phyloP scores from a whole-genome alignment of 495 filamentous ascomycete species.

The Penicillium desertorum region DNA sequence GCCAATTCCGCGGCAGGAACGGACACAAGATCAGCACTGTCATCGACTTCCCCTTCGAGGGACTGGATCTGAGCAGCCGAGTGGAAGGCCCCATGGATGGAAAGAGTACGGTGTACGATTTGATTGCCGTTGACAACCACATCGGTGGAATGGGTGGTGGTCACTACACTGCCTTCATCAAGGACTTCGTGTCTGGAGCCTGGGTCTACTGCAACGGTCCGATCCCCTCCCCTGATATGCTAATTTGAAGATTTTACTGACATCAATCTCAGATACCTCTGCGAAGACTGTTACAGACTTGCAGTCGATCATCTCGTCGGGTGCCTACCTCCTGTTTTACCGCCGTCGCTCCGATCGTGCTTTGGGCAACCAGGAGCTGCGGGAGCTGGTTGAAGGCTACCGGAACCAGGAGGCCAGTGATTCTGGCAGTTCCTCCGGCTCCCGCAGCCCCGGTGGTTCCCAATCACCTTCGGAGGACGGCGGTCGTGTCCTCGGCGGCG shows the following conservation, averaged over 20 bases:
- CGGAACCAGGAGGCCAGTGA: constrained; percentile 39
- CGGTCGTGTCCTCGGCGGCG: constrained; percentile 81
- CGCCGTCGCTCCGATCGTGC: constrained; percentile 73
- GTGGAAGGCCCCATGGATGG: constrained; percentile 76
- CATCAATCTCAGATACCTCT: constrained; percentile 58
- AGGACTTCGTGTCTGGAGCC: constrained; percentile 76
- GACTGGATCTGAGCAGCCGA: constrained; percentile 74
- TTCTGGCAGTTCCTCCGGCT: constrained; percentile 42
- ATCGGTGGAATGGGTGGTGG: constrained; percentile 89
- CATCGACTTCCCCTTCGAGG: constrained; percentile 90
- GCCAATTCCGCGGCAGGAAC: constrained; percentile 54
- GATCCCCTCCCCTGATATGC: constrained; percentile 1
- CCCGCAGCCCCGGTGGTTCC: constrained; percentile 41
- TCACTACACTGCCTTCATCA: constrained; percentile 91
- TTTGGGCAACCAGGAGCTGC: constrained; percentile 74
- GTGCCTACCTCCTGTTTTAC: constrained; percentile 95
- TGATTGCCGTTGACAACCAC: constrained; percentile 94
- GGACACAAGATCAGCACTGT: constrained; percentile 86
- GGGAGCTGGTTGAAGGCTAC: constrained; percentile 60
- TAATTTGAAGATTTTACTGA: constrained; percentile 13
- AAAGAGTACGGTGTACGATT: constrained; percentile 81
- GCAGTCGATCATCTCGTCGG: constrained; percentile 57
- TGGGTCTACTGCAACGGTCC: constrained; percentile 97
- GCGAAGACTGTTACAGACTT: constrained; percentile 57
- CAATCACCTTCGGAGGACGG: constrained; percentile 71